Percentiles rank a stretch among this genome's conserved stretches.
These are phyloP conservation scores for Yamadazyma buinensis DNA, from an alignment of 1,139 yeast species.

Conservation along the genomic window DNA sequence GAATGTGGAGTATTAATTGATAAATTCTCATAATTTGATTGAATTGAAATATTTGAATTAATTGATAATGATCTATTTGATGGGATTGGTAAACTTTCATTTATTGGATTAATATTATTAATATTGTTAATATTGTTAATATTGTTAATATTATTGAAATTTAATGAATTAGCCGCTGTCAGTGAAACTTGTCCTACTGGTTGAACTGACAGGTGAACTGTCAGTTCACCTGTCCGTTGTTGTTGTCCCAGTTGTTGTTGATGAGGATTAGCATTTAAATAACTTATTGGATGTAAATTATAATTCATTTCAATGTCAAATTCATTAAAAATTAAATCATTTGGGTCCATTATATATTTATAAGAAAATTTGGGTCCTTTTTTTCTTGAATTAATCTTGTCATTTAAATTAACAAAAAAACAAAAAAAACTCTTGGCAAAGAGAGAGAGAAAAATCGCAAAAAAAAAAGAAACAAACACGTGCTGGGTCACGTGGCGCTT, in stretches of 20 bases:
- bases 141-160: too few species aligned
- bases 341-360: constrained; percentile 4
- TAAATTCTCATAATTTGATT: constrained; percentile 11
- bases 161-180: too few species aligned
- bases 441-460: too few species aligned
- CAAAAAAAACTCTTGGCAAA: too few species aligned
- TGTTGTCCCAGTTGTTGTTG: constrained; percentile 9
- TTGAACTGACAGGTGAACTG: neutral
- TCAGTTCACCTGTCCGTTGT: neutral
- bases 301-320: constrained; percentile 29
- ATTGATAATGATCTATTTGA: too few species aligned
- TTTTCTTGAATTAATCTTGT: too few species aligned
- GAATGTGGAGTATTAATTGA: constrained; percentile 13
- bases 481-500: too few species aligned
- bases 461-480: too few species aligned
- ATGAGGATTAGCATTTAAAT: constrained; percentile 32
- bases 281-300: constrained; percentile 44
- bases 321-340: constrained; percentile 4
- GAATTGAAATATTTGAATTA: constrained; percentile 1
- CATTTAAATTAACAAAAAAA: too few species aligned
- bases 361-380: neutral
- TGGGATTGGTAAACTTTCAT: constrained; percentile 9
- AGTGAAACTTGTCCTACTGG: neutral
- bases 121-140: too few species aligned
- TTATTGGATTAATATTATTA: too few species aligned